Conservation (phyloP, 2,329 filamentous ascomycete genomes). For the Emericellopsis cladophorae region DNA sequence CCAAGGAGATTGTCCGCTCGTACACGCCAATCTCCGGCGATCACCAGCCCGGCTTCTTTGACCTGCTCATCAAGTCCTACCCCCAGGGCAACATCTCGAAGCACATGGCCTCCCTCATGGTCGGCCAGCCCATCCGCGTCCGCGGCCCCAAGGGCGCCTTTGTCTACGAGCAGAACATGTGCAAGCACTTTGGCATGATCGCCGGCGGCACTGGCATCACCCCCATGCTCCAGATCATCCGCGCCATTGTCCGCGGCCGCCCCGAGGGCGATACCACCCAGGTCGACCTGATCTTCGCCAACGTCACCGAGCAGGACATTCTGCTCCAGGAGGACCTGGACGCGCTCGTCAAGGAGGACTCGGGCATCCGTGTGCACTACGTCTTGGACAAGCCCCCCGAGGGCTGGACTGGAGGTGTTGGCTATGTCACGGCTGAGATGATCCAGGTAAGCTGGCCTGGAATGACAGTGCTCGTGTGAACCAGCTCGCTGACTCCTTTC, state of each 20-base stretch:
- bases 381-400: slow-evolving; percentile 92
- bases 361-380: slow-evolving; percentile 79
- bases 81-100: slow-evolving; percentile 95
- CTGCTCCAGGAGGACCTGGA: slow-evolving; percentile 88
- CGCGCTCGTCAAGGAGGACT: slow-evolving; percentile 61
- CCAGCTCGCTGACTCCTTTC: slow-evolving; percentile 10
- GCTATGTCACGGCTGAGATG: slow-evolving; percentile 93
- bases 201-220: slow-evolving; percentile 96
- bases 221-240: slow-evolving; percentile 93
- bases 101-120: slow-evolving; percentile 68
- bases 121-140: slow-evolving; percentile 83
- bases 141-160: slow-evolving; percentile 94
- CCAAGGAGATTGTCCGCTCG: slow-evolving; percentile 77
- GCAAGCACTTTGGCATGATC: slow-evolving; percentile 93
- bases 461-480: slow-evolving; percentile 4
- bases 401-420: slow-evolving; percentile 83
- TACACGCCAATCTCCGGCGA: slow-evolving; percentile 90
- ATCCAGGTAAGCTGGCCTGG: slow-evolving; percentile 52
- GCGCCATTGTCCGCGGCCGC: slow-evolving; percentile 75
- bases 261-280: slow-evolving; percentile 71
- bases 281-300: slow-evolving; percentile 93
- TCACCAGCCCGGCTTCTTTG: slow-evolving; percentile 81
- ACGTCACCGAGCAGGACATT: slow-evolving; percentile 87
- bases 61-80: slow-evolving; percentile 96
- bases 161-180: slow-evolving; percentile 95